Evolutionary conservation across 108 stramenopile species (phyloP), one percentile per base, ranked within the genome.

Genomic region (Conticribra guillardii): DNA sequence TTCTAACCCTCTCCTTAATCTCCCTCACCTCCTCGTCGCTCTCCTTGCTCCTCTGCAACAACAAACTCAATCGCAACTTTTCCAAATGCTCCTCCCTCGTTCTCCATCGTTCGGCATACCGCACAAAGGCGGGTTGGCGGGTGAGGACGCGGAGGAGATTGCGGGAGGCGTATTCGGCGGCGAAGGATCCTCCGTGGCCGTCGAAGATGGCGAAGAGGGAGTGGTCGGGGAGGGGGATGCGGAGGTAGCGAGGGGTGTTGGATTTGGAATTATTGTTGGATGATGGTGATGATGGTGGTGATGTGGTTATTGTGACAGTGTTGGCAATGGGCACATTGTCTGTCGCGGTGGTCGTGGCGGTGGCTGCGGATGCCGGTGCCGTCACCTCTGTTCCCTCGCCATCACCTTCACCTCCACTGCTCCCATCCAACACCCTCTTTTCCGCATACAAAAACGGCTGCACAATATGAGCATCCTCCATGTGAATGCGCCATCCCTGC

Each of bases 401-500:
- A 24, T 33, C 33, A 26, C 68, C n/a, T 51, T 72, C 22, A 19
- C 15, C 55, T 2, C 16, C 65, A 14, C 48, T 37, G 56, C 17
- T 57, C 34, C 27, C 54, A 28, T 51, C 54, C 27, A 26, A 5
- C 30, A 54, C 67, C 29, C 19, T 27, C 69, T 27, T 68, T 33
- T 82, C 81, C 33, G 81, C 81, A 52, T 45, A 82, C 41, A 82
- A 57, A 47, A 46, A 62, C n/a, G 76, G 71, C 33, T 82, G 72
- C 41, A 49, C 61, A 57, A 89, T 77, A 63, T 93, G 90, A 24
- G 87, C 88, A 62, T 96, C 92, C 78, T 93, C 95, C 95, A 96
- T 96, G 58, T 93, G 86, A 19, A 92, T 72, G 15, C 95, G 71
- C 89, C 92, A 96, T 53, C 95, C 95, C 68, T 93, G 95, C 95